Evolutionary conservation across 805 yeast species (phyloP), one percentile per base, ranked within the genome.

Genomic region (Barnettozyma sucrosica): DNA sequence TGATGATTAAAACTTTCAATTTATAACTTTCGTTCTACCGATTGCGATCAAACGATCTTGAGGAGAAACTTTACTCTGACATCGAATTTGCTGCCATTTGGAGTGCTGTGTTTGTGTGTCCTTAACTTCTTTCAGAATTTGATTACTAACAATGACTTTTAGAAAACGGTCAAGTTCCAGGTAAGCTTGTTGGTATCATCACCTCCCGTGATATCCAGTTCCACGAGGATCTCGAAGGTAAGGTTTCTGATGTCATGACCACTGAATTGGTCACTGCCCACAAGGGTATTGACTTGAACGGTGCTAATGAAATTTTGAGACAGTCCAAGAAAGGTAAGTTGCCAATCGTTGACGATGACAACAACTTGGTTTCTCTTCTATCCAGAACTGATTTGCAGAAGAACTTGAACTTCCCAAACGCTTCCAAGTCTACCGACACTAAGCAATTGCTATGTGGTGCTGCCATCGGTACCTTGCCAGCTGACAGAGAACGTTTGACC

Each of bases 11-110:
- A 43, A 54, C 56, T 41, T 54, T 62, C 58, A 53, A 56, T 55
- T 65, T 67, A 76, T 87, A 89, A 92, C 98, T 92, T 92, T 92
- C 99, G 98, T 92, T 92, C 99, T 92, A 84, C 98, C 96, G 97
- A 84, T 63, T 74, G 66, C 70, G 95, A 85, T 86, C 93, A 82
- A 83, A 85, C 95, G 93, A 89, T 86, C 95, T 79, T 89, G 97
- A 71, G 95, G 97, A 89, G 59, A 83, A 66, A 56, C 59, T 63
- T 61, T 66, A 57, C 62, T 61, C 81, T 75, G 78, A 69, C 47
- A 41, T 28, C 14, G 32, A 28, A 28, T 16, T 28, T 8, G 11
- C 32, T 13, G 32, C 16, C 16, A 28, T 13, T 14, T 28, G n/a
- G 16, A 14, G 13, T 5, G 16, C n/a, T n/a, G n/a, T n/a, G n/a